Evolutionary conservation across 2,329 filamentous ascomycete genomes (phyloP).

Genomic region (Exserohilum rostratum): DNA sequence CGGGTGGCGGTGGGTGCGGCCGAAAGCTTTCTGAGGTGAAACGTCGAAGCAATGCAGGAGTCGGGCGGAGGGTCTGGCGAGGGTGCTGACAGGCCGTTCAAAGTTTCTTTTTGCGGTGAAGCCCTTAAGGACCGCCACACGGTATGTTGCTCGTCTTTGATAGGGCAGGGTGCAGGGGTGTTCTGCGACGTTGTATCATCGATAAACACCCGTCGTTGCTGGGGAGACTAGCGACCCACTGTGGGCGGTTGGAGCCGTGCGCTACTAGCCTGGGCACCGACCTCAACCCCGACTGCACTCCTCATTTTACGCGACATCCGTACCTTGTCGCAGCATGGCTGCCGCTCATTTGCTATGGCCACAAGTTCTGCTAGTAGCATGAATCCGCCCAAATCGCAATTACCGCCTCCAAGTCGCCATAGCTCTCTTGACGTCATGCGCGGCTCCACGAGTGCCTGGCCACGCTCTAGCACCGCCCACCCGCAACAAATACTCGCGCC

Average conservation of each 20-base stretch:
- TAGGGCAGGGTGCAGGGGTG: slow-evolving; percentile 12
- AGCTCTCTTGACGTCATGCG: slow-evolving; percentile 4
- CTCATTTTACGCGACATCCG: slow-evolving; percentile 13
- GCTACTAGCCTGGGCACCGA: slow-evolving; percentile 13
- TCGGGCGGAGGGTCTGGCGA: slow-evolving; percentile 19
- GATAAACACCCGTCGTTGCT: slow-evolving; percentile 28
- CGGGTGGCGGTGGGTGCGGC: slow-evolving; percentile 8
- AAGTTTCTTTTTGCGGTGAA: slow-evolving; percentile 35
- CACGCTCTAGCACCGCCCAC: not conserved
- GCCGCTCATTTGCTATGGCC: slow-evolving; percentile 2
- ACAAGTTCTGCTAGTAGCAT: not conserved
- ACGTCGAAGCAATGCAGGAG: slow-evolving; percentile 22
- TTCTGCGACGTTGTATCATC: slow-evolving; percentile 16
- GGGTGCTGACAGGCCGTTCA: slow-evolving; percentile 38
- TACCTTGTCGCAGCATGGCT: slow-evolving; percentile 9
- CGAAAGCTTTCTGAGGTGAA: slow-evolving; percentile 16
- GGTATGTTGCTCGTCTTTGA: slow-evolving; percentile 16
- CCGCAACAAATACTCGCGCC: not conserved
- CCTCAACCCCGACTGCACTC: slow-evolving; percentile 4
- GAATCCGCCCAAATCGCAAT: slow-evolving; percentile 1
- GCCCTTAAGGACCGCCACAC: slow-evolving; percentile 28
- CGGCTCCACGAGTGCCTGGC: too few relatives aligned
- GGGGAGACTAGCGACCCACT: slow-evolving; percentile 16
- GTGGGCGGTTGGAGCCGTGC: slow-evolving; percentile 19
- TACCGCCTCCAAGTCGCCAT: not conserved